These are phyloP conservation scores for Eutypa lata DNA, from an alignment of 2,329 filamentous ascomycete species.

Conservation along the genomic window DNA sequence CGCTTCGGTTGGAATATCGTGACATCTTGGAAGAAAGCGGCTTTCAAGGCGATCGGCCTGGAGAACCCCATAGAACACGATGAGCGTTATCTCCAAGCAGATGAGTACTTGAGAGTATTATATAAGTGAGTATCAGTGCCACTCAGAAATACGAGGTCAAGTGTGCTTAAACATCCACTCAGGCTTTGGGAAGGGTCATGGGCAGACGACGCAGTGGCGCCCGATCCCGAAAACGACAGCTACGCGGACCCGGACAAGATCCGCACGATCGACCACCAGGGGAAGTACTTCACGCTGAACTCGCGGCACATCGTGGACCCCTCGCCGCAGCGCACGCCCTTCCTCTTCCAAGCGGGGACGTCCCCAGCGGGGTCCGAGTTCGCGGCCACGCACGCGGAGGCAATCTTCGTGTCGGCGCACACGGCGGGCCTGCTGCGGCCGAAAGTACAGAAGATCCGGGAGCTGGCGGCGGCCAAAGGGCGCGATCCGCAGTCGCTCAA, in stretches of 20 bases:
- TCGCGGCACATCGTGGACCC: slow-evolving; percentile 49
- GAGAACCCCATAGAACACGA: slow-evolving; percentile 58
- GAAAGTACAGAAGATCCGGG: slow-evolving; percentile 51
- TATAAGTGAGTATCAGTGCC: slow-evolving; percentile 48
- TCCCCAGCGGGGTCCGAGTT: slow-evolving; percentile 56
- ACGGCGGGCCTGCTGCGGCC: slow-evolving; percentile 45
- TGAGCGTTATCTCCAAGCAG: slow-evolving; percentile 57
- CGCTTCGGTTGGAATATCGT: slow-evolving; percentile 67
- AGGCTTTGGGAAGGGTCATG: slow-evolving; percentile 55
- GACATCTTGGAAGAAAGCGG: slow-evolving; percentile 50
- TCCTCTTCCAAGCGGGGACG: slow-evolving; percentile 58
- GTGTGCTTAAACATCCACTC: not conserved
- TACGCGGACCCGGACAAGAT: slow-evolving; percentile 59
- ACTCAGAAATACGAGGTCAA: not conserved
- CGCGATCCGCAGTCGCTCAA: slow-evolving; percentile 56
- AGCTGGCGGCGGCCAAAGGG: slow-evolving; percentile 46
- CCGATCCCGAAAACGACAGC: slow-evolving; percentile 50
- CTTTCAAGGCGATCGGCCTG: slow-evolving; percentile 60
- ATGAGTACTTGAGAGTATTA: slow-evolving; percentile 59
- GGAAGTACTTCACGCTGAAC: slow-evolving; percentile 49
- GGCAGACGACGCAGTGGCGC: slow-evolving; percentile 54
- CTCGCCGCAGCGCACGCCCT: slow-evolving; percentile 54
- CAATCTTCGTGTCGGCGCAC: slow-evolving; percentile 56
- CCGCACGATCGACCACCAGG: slow-evolving; percentile 57
- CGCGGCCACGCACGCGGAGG: slow-evolving; percentile 56